Evolutionary conservation across 2,329 filamentous ascomycete species (phyloP), one percentile per base, ranked within the genome.

Genomic region (Pestalotiopsis sp.): DNA sequence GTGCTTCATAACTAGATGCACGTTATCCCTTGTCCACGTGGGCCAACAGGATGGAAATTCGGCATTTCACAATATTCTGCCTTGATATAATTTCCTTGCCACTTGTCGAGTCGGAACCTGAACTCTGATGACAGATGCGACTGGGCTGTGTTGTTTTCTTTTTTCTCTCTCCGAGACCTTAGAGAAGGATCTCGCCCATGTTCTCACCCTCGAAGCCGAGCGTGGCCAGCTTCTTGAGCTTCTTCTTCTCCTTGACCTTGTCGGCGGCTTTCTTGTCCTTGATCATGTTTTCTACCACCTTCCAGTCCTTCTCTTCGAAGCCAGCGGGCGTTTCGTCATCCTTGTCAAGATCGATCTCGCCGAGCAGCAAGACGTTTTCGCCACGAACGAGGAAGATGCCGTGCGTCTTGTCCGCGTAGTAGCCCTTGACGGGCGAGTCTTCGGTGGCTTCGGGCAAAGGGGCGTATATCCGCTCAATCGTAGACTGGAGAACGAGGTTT

Each of bases 321-420:
- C 91, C 90, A 4, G 85, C 80, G 1, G 93, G 94, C 14, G 94
- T 86, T 69, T 97, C 91, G 80, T 99, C 96, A 81, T 99, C 96
- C 77, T 92, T 94, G 84, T 99, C 96, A 27, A 99, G 89, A 79
- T 99, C 96, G 75, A 99, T 97, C 82, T 98, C 97, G 49, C 96
- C 96, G 20, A 98, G 87, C 59, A 99, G 85, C 65, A 97, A 86
- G n/a, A 99, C 96, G 80, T 99, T 99, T 83, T 99, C 96, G 73
- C 96, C 96, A 69, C 96, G 88, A 60, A 99, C 93, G 45, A 98
- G 88, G 82, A 96, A 98, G 71, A 97, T 90, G 64, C 96, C 96
- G 68, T 94, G 90, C 12, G 90, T 86, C 70, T 97, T 88, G 79
- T 99, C 96, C 70, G 94, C 93, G 79, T 94, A 98, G 65, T 97